phyloP scores from a whole-genome alignment of 352 stramenopile genomes.

The Aphanomyces cochlioides region DNA sequence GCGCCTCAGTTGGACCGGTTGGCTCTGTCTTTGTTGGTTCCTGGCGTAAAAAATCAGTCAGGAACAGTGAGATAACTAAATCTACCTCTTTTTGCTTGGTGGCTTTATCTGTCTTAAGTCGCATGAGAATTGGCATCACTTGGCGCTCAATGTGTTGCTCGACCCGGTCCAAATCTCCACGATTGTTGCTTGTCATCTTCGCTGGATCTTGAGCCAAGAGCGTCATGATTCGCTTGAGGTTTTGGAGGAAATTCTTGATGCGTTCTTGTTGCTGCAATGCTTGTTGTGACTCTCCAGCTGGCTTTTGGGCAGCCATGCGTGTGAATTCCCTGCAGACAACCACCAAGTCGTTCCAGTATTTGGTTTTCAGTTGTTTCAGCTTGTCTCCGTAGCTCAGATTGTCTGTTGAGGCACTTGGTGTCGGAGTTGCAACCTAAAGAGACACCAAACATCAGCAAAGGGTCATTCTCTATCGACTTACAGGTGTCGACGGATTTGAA shows the following conservation, averaged over 20 bases:
- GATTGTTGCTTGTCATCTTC: slow-evolving; percentile 74
- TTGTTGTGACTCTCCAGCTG: slow-evolving; percentile 53
- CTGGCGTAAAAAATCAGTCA: background rate
- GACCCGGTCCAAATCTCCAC: slow-evolving; percentile 73
- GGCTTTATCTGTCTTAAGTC: slow-evolving; percentile 46
- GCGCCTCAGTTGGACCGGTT: background rate
- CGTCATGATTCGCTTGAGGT: slow-evolving; percentile 75
- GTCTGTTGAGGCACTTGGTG: slow-evolving; percentile 23
- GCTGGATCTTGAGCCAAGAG: slow-evolving; percentile 71
- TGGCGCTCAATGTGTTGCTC: slow-evolving; percentile 82
- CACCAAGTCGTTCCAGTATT: slow-evolving; percentile 81
- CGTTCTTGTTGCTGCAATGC: slow-evolving; percentile 62
- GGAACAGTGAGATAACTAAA: background rate
- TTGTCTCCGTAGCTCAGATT: slow-evolving; percentile 64
- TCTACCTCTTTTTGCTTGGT: slow-evolving; percentile 14
- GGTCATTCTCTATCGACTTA: slow-evolving; percentile 24
- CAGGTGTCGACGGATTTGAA: slow-evolving; percentile 20
- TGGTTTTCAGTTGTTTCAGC: slow-evolving; percentile 67
- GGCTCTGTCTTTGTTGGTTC: background rate
- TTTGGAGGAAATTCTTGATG: slow-evolving; percentile 77
- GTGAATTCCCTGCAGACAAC: slow-evolving; percentile 83
- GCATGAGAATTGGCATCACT: slow-evolving; percentile 69
- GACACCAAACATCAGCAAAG: slow-evolving; percentile 23
- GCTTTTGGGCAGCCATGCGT: slow-evolving; percentile 80
- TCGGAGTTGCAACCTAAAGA: slow-evolving; percentile 21